phyloP scores from a whole-genome alignment of 805 yeast genomes.

The Metschnikowia gelsemii region DNA sequence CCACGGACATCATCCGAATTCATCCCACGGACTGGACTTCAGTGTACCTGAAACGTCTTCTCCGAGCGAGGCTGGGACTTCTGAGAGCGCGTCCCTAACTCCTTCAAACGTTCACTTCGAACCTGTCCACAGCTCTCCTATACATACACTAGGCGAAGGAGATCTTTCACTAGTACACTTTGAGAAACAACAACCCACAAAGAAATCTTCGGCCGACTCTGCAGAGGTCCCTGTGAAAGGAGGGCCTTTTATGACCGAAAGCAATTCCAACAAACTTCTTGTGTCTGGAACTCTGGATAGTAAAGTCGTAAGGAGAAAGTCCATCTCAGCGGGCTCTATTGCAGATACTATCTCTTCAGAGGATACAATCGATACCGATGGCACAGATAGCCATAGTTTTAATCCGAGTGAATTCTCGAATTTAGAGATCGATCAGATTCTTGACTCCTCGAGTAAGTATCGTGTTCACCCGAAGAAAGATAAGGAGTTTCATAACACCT shows the following conservation, averaged over 20 bases:
- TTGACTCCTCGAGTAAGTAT: conserved; percentile 9
- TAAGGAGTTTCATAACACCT: conserved; percentile 57
- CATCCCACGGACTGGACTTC: conserved; percentile 1
- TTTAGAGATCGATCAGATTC: conserved; percentile 11
- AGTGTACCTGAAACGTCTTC: neutral
- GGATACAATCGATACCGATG: conserved; percentile 14
- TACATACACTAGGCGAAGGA: conserved; percentile 52
- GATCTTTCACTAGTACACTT: conserved; percentile 38
- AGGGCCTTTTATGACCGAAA: conserved; percentile 18
- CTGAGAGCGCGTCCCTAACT: conserved; percentile 4
- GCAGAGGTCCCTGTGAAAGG: conserved; percentile 10
- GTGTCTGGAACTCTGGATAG: conserved; percentile 21
- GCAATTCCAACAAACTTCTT: conserved; percentile 22
- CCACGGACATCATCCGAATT: neutral
- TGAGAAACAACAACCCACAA: conserved; percentile 10
- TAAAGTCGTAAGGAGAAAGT: conserved; percentile 25
- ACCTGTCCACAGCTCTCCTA: conserved; percentile 46
- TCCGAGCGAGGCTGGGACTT: neutral
- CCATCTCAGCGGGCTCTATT: conserved; percentile 17
- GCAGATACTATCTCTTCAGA: conserved; percentile 12
- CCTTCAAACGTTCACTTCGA: conserved; percentile 44
- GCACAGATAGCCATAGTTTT: conserved; percentile 17
- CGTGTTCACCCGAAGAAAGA: conserved; percentile 43
- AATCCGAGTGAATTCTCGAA: conserved; percentile 19
- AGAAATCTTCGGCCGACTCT: conserved; percentile 1